These are phyloP conservation scores for Gnaphalium uliginosum DNA, from an alignment of 129 eudicot genomes.

Conservation along the genomic window DNA sequence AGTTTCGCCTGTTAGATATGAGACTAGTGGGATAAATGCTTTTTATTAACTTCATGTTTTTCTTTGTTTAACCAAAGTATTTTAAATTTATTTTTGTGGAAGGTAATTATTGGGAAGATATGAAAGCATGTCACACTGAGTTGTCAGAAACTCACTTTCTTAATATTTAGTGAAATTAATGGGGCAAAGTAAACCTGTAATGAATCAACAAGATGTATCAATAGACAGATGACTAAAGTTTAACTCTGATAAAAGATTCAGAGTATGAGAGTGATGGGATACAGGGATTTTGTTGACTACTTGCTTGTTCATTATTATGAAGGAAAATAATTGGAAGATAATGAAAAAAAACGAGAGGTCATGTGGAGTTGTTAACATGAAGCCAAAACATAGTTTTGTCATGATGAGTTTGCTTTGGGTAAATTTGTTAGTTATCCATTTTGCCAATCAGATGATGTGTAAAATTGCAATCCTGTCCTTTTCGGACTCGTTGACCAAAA, in stretches of 20 bases:
- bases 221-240: background rate
- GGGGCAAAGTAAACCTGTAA: too few relatives aligned
- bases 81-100: background rate
- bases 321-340: constrained; percentile 2
- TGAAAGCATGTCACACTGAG: background rate
- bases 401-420: background rate
- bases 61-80: constrained; percentile 20
- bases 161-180: too few relatives aligned
- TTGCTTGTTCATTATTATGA: constrained; percentile 10
- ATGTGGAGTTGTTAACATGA: background rate
- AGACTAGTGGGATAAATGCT: background rate
- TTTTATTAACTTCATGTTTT: constrained; percentile 5
- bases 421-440: background rate
- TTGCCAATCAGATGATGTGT: background rate
- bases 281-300: constrained; percentile 9
- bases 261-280: constrained; percentile 14
- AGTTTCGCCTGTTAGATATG: background rate
- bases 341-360: background rate
- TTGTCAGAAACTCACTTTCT: constrained; percentile 1
- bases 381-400: background rate
- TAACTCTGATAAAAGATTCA: background rate
- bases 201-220: background rate
- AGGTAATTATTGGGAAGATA: background rate
- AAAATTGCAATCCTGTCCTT: background rate
- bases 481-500: background rate